phyloP scores from a whole-genome alignment of 1,139 yeast genomes.

The Lodderomyces orthopsilosis region DNA sequence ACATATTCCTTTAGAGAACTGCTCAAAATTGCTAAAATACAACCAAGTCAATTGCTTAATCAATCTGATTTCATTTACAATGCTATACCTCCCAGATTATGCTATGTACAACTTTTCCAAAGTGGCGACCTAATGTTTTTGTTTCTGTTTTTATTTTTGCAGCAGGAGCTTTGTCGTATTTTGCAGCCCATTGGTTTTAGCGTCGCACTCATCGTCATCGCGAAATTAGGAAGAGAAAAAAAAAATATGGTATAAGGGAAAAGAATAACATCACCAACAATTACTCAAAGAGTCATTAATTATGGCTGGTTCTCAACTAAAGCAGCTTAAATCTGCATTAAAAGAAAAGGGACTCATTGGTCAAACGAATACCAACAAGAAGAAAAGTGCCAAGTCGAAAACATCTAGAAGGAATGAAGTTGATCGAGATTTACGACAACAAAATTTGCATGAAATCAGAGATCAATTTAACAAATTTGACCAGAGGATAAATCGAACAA shows the following conservation, averaged over 20 bases:
- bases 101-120: too few relatives aligned
- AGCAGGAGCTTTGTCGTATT: too few relatives aligned
- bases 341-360: constrained; percentile 81
- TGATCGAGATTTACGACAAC: constrained; percentile 63
- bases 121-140: too few relatives aligned
- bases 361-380: constrained; percentile 53
- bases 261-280: not conserved
- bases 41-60: too few relatives aligned
- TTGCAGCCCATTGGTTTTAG: too few relatives aligned
- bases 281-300: not conserved
- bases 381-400: constrained; percentile 50
- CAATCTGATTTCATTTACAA: too few relatives aligned
- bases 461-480: constrained; percentile 90
- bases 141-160: too few relatives aligned
- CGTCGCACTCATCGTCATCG: too few relatives aligned
- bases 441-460: constrained; percentile 60
- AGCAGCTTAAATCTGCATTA: constrained; percentile 73
- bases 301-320: constrained; percentile 91
- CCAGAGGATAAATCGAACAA: constrained; percentile 64
- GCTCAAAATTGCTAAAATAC: too few relatives aligned
- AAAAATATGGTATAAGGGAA: not conserved
- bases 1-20: too few relatives aligned
- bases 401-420: constrained; percentile 46
- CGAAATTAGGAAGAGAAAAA: not conserved
- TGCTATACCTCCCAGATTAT: too few relatives aligned